These are phyloP conservation scores for Candida hungchunana DNA, from an alignment of 805 yeast species.

Conservation along the genomic window DNA sequence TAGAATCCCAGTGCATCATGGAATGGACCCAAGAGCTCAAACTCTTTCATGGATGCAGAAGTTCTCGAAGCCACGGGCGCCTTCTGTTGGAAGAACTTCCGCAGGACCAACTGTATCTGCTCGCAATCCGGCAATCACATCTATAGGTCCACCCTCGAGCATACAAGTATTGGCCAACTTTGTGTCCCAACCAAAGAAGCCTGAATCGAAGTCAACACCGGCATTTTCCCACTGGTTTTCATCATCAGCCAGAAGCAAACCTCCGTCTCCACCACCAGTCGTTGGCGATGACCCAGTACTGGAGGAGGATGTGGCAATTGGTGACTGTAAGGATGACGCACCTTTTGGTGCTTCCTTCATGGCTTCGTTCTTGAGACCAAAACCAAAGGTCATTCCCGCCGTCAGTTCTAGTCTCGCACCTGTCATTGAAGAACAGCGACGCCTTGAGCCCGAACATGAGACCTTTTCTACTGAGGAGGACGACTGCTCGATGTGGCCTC, in stretches of 20 bases:
- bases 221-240: conserved; percentile 14
- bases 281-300: too few species aligned
- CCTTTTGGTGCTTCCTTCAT: conserved; percentile 3
- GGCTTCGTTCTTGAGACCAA: conserved; percentile 5
- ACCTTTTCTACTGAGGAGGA: neutral
- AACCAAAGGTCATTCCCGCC: neutral
- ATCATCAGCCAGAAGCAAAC: too few species aligned
- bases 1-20: conserved; percentile 20
- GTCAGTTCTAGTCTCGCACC: neutral
- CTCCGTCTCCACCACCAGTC: too few species aligned
- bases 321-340: too few species aligned
- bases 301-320: too few species aligned
- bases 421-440: conserved; percentile 1
- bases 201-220: conserved; percentile 3
- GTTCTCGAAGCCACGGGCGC: conserved; percentile 12
- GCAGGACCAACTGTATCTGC: conserved; percentile 10
- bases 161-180: conserved; percentile 13
- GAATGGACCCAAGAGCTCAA: conserved; percentile 20
- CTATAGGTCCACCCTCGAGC: conserved; percentile 3
- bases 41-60: conserved; percentile 26
- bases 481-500: conserved; percentile 2
- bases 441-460: neutral
- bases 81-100: conserved; percentile 4
- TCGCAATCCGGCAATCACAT: conserved; percentile 4
- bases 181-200: conserved; percentile 9